Conservation (phyloP, 2,329 filamentous ascomycete genomes). For the Fusarium mexicanum region DNA sequence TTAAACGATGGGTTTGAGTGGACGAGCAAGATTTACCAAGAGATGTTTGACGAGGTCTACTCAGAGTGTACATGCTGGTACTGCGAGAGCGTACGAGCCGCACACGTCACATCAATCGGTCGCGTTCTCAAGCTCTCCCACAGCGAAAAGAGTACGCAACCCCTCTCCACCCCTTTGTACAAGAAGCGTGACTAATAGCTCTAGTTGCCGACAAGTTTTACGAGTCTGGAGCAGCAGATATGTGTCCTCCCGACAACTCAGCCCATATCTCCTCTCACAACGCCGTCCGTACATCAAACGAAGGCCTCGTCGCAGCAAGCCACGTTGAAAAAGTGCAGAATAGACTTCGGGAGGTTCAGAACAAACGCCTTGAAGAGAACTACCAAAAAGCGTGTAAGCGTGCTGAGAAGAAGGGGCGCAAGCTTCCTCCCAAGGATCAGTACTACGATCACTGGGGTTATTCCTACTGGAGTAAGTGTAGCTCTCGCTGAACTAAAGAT, state of each 20-base stretch:
- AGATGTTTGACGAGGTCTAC: constrained; percentile 72
- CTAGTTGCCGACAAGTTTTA: constrained; percentile 55
- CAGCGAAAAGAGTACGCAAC: constrained; percentile 53
- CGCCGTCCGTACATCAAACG: constrained; percentile 56
- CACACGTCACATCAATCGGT: constrained; percentile 60
- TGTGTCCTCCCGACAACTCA: constrained; percentile 65
- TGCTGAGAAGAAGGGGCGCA: constrained; percentile 60
- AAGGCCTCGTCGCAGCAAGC: constrained; percentile 2
- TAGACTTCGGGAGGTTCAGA: constrained; percentile 28
- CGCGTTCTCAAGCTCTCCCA: constrained; percentile 57
- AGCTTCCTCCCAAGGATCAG: constrained; percentile 57
- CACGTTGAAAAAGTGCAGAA: constrained; percentile 10
- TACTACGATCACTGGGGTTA: constrained; percentile 67
- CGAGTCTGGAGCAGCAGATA: constrained; percentile 56
- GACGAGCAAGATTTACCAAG: constrained; percentile 77
- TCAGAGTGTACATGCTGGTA: constrained; percentile 86
- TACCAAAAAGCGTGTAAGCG: constrained; percentile 65
- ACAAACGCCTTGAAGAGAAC: constrained; percentile 58
- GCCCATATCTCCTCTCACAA: constrained; percentile 81
- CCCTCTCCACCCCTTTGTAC: fast-evolving
- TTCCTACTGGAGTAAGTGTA: constrained; percentile 52
- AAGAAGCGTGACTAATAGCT: background rate
- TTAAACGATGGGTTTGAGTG: constrained; percentile 75
- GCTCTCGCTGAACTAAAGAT: fast-evolving
- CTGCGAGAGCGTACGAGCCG: constrained; percentile 67